phyloP scores from a whole-genome alignment of 208 protist species.

The Trichomonas tenax region DNA sequence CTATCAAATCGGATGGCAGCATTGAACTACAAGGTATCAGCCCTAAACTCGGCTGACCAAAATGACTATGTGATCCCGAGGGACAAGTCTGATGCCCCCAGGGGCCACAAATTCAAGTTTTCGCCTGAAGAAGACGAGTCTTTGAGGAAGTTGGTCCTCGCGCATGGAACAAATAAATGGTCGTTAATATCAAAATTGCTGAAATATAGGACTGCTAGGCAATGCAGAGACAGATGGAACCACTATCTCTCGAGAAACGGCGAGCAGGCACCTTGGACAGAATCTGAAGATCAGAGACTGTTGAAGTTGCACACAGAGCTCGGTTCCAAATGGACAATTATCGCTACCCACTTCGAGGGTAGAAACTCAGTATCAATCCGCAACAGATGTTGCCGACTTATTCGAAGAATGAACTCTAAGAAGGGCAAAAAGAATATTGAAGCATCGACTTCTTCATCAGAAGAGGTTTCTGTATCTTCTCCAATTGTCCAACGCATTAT shows the following conservation, averaged over 20 bases:
- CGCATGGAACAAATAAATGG: background rate
- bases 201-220: background rate
- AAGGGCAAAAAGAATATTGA: background rate
- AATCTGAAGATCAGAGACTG: background rate
- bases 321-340: background rate
- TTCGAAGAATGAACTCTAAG: background rate
- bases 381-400: background rate
- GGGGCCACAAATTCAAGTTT: background rate
- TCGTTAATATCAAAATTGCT: background rate
- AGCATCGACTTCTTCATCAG: background rate
- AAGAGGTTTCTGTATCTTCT: background rate
- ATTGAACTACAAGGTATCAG: no score
- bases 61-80: no score
- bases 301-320: background rate
- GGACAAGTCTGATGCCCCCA: background rate
- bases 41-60: no score
- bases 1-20: no score
- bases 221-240: constrained; percentile 3
- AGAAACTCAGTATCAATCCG: background rate
- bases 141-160: background rate
- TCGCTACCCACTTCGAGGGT: background rate
- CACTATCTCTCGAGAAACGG: background rate
- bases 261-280: background rate
- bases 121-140: background rate
- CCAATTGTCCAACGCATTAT: background rate